Base-by-base conservation (phyloP, 75 land plant genomes). In the Picea glauca region DNA sequence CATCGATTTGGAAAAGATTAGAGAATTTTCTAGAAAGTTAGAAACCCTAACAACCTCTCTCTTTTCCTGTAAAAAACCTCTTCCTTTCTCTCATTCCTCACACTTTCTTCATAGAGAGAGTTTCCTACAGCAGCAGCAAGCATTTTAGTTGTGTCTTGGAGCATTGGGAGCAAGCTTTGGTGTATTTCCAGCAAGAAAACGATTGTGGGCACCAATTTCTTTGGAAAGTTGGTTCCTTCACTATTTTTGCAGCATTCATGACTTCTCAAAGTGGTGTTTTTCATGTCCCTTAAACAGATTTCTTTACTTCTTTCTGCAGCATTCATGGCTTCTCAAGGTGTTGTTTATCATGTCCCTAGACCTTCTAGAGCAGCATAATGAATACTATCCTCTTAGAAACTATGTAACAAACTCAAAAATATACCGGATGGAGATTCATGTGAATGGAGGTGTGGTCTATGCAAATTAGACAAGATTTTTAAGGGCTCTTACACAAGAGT, bases 81-180 rank as follows among this genome's bases (percentile, higher is more conserved):
- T 40, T 2, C 1, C 4, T 40, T 40, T 40, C 43, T 0, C 3
- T 40, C 43, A 18, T 26, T 26, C 26, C 26, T 26, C 26, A 61
- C 30, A 61, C 26, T 17, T 61, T 61, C 62, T 61, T 21, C 21
- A 61, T n/a, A 18, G 20, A 3, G 17, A 18, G 62, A 60, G 62
- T n/a, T 60, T 18, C 62, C 62, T 60, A 60, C 62, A 60, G 17
- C 0, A 60, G 20, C 5, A 60, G 5, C 5, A 11, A 60, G 0
- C 62, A 17, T 18, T 60, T 60, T 60, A 17, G 5, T 60, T 20
- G 62, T 60, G 21, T 60, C 17, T 60, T 60, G 62, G 26, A 61
- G 62, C n/a, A 61, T 61, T 61, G 62, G n/a, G 62, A 61, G 62
- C n/a, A 60, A 60, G 62, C n/a, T 60, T 60, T 60, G 62, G 17